A percentile compares a stretch with the other conserved stretches of the same genome.
These are phyloP conservation scores for Apiospora saccharicola DNA, from an alignment of 2,329 filamentous ascomycete genomes.

Conservation along the genomic window DNA sequence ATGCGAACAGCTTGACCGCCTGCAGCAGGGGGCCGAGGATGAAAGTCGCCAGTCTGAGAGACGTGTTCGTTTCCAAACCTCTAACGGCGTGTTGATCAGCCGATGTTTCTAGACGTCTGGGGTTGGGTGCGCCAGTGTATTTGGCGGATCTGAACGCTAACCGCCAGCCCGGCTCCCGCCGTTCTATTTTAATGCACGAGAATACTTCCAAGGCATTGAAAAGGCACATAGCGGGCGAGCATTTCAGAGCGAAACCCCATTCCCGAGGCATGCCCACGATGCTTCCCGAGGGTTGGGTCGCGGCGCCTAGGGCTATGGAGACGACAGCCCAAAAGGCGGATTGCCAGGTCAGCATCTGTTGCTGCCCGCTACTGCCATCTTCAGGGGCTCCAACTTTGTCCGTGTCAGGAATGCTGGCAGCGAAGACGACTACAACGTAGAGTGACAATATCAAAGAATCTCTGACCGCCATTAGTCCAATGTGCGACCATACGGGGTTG, in stretches of 20 bases:
- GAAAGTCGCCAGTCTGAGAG: neutral
- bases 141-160: neutral
- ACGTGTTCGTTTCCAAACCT: neutral
- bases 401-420: neutral
- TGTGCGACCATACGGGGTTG: neutral
- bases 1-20: neutral
- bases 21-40: neutral
- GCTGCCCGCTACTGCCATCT: neutral
- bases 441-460: neutral
- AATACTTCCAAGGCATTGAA: neutral
- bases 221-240: neutral
- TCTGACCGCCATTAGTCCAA: neutral
- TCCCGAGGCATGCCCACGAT: neutral
- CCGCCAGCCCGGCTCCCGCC: neutral
- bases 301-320: neutral
- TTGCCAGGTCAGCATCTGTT: neutral
- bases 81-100: neutral
- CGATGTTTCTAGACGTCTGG: neutral
- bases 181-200: neutral
- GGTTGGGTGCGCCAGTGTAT: neutral
- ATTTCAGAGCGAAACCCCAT: neutral
- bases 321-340: neutral
- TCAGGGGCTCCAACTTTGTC: neutral
- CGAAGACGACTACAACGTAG: neutral
- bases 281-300: neutral